These are phyloP conservation scores for Globisporangium nodosum DNA, from an alignment of 352 stramenopile genomes.

Conservation along the genomic window DNA sequence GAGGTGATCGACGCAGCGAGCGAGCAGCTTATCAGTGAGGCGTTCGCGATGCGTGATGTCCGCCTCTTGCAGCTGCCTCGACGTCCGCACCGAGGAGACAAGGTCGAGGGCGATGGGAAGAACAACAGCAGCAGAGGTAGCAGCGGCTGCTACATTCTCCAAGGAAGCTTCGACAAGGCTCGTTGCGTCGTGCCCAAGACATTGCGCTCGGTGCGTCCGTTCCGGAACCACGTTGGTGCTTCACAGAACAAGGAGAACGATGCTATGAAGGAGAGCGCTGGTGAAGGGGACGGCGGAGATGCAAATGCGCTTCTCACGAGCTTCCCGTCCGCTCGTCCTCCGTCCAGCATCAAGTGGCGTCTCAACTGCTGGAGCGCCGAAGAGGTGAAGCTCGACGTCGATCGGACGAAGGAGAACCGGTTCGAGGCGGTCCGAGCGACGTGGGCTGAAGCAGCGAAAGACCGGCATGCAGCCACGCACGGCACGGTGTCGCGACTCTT, in stretches of 20 bases:
- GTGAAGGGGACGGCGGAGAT: constrained; percentile 5
- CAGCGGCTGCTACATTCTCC: constrained; percentile 42
- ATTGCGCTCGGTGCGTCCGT: constrained; percentile 55
- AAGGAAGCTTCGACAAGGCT: constrained; percentile 51
- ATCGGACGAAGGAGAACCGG: constrained; percentile 44
- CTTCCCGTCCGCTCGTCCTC: constrained; percentile 1
- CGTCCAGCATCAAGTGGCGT: constrained; percentile 25
- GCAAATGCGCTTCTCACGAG: neutral
- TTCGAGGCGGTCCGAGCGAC: constrained; percentile 42
- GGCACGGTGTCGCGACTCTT: constrained; percentile 43
- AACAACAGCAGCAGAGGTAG: neutral
- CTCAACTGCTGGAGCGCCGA: constrained; percentile 59
- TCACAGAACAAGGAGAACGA: neutral
- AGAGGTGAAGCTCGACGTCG: constrained; percentile 52
- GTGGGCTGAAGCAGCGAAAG: constrained; percentile 48
- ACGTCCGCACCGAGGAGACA: neutral
- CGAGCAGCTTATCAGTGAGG: constrained; percentile 22
- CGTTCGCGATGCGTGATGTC: constrained; percentile 22
- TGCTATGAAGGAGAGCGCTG: constrained; percentile 5
- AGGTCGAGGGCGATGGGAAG: constrained; percentile 7
- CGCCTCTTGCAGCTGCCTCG: constrained; percentile 56
- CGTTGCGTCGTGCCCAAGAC: constrained; percentile 38
- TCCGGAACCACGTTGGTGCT: constrained; percentile 19
- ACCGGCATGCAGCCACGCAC: constrained; percentile 39
- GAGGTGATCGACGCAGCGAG: constrained; percentile 43